phyloP scores from a whole-genome alignment of 2,329 filamentous ascomycete genomes.

The Aaosphaeria pasadenensis region DNA sequence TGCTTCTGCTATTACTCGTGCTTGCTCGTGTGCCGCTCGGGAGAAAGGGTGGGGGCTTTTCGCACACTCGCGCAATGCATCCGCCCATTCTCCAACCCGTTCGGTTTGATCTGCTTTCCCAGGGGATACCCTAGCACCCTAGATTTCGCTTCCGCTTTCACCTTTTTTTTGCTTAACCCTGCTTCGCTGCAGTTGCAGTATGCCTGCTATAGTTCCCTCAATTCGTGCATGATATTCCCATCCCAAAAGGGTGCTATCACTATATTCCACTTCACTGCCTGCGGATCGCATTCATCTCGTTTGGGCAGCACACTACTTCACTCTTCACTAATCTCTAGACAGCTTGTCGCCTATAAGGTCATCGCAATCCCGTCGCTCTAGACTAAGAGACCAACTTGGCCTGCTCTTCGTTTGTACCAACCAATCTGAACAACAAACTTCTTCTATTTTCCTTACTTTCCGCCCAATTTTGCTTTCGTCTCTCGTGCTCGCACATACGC shows the following conservation, averaged over 20 bases:
- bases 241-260: too few relatives aligned
- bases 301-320: too few relatives aligned
- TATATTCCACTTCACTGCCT: too few relatives aligned
- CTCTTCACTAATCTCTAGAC: too few relatives aligned
- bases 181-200: too few relatives aligned
- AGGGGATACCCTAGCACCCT: conserved; percentile 7
- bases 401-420: too few relatives aligned
- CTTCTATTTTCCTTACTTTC: not conserved
- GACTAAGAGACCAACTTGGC: too few relatives aligned
- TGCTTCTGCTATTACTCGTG: too few relatives aligned
- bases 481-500: conserved; percentile 1
- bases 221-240: not conserved
- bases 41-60: conserved; percentile 5
- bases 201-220: not conserved
- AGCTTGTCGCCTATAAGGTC: too few relatives aligned
- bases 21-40: not conserved
- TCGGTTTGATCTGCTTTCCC: conserved; percentile 17
- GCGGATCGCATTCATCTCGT: too few relatives aligned
- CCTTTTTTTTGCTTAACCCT: not conserved
- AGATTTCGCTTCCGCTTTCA: conserved; percentile 11
- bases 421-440: not conserved
- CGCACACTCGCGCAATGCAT: conserved; percentile 7
- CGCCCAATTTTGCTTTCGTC: conserved; percentile 1
- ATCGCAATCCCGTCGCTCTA: too few relatives aligned
- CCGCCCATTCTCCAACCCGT: conserved; percentile 8